A percentile compares a stretch with the other conserved stretches of the same genome.
Evolutionary conservation across 1,284 basidiomycete species (phyloP).

Genomic region (Ganoderma multipileum): DNA sequence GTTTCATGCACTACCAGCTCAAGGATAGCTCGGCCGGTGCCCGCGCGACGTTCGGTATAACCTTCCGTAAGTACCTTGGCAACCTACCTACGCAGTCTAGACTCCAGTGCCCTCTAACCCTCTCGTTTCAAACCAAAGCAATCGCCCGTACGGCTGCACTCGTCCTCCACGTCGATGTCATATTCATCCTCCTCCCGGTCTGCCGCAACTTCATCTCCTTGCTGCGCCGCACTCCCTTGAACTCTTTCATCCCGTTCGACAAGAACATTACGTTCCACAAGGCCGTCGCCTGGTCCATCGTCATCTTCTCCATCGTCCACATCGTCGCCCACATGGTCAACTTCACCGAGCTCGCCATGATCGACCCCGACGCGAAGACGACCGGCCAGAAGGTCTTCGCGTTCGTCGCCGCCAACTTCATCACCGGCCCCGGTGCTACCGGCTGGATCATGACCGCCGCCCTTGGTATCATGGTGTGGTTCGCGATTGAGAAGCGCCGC

Average conservation of each 20-base stretch:
- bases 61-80: slow-evolving; percentile 66
- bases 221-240: slow-evolving; percentile 81
- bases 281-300: slow-evolving; percentile 87
- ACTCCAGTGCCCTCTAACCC: slow-evolving; percentile 2
- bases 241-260: slow-evolving; percentile 88
- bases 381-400: slow-evolving; percentile 62
- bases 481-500: slow-evolving; percentile 79
- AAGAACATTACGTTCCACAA: slow-evolving; percentile 91
- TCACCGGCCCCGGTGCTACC: slow-evolving; percentile 87
- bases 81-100: neutral
- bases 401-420: slow-evolving; percentile 81
- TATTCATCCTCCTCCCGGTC: slow-evolving; percentile 90
- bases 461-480: slow-evolving; percentile 82
- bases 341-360: slow-evolving; percentile 72
- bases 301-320: slow-evolving; percentile 76
- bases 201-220: slow-evolving; percentile 92
- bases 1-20: slow-evolving; percentile 76
- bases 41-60: slow-evolving; percentile 71
- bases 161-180: slow-evolving; percentile 85
- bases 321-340: slow-evolving; percentile 83
- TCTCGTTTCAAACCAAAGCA: slow-evolving; percentile 48
- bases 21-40: slow-evolving; percentile 80
- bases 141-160: slow-evolving; percentile 87
- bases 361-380: slow-evolving; percentile 57
- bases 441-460: slow-evolving; percentile 89